Evolutionary conservation across 805 yeast genomes (phyloP).

Genomic region (Candida quercuum): DNA sequence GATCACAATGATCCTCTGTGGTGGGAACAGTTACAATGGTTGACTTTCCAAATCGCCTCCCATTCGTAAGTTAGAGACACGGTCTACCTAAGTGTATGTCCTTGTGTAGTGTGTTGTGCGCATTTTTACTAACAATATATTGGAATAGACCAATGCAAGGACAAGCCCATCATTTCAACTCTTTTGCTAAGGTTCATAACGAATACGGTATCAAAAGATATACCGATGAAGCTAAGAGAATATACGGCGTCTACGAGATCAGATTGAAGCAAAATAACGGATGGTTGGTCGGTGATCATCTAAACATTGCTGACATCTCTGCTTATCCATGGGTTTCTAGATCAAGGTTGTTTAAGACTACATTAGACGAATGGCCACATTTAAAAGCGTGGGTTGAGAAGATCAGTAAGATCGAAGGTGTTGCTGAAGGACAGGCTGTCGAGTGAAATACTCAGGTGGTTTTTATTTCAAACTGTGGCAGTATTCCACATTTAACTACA

Average conservation of each 20-base stretch:
- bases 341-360: slow-evolving; percentile 13
- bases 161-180: slow-evolving; percentile 39
- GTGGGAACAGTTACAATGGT: slow-evolving; percentile 46
- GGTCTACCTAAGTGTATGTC: neutral
- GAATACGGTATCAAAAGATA: slow-evolving; percentile 47
- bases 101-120: no score
- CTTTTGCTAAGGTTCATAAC: slow-evolving; percentile 41
- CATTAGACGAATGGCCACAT: slow-evolving; percentile 24
- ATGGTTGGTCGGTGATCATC: slow-evolving; percentile 50
- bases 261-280: slow-evolving; percentile 42
- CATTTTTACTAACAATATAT: neutral
- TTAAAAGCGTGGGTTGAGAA: slow-evolving; percentile 35
- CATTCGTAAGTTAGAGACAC: slow-evolving; percentile 25
- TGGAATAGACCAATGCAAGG: slow-evolving; percentile 42
- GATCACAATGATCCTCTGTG: slow-evolving; percentile 33
- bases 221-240: slow-evolving; percentile 40
- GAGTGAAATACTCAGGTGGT: neutral
- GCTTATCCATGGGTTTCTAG: slow-evolving; percentile 48
- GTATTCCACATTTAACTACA: no score
- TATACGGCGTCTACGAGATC: slow-evolving; percentile 45
- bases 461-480: neutral
- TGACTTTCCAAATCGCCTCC: slow-evolving; percentile 50
- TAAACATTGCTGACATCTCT: slow-evolving; percentile 51
- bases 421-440: slow-evolving; percentile 10
- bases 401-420: slow-evolving; percentile 25